phyloP scores from a whole-genome alignment of 306 rosid genomes.

The Medicago lupulina region DNA sequence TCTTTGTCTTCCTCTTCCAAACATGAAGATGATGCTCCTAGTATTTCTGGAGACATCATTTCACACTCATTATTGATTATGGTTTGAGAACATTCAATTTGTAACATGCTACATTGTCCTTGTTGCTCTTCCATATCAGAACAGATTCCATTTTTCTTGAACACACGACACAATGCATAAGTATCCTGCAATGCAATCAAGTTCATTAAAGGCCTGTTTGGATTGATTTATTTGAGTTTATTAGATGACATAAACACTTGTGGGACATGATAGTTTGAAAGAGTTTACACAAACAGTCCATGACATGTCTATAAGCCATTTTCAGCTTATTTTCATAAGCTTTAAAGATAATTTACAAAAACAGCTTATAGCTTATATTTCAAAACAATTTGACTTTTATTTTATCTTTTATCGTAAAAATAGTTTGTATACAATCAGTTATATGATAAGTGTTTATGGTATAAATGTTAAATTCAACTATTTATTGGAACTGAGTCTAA shows the following conservation, averaged over 20 bases:
- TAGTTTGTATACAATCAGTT: too few species aligned
- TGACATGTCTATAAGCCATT: not conserved
- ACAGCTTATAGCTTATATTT: too few species aligned
- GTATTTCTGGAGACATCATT: conserved; percentile 79
- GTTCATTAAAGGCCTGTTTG: not conserved
- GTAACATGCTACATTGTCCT: conserved; percentile 68
- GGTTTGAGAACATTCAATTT: conserved; percentile 63
- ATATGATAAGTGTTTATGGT: not conserved
- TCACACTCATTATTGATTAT: conserved; percentile 69
- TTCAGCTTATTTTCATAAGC: too few species aligned
- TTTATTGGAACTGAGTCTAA: too few species aligned
- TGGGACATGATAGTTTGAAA: not conserved
- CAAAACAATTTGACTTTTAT: not conserved
- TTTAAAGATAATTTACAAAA: too few species aligned
- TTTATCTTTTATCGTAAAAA: too few species aligned
- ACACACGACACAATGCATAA: conserved; percentile 92
- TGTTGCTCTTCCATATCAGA: conserved; percentile 78
- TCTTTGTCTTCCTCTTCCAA: conserved; percentile 87
- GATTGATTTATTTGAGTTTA: not conserved
- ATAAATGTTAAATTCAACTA: too few species aligned
- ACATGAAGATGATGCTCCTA: conserved; percentile 72
- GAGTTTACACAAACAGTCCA: not conserved
- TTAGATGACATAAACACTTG: not conserved
- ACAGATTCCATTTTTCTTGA: conserved; percentile 97
- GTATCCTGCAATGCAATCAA: conserved; percentile 75